phyloP scores from a whole-genome alignment of 2,329 filamentous ascomycete genomes.

The Arthroderma uncinatum region DNA sequence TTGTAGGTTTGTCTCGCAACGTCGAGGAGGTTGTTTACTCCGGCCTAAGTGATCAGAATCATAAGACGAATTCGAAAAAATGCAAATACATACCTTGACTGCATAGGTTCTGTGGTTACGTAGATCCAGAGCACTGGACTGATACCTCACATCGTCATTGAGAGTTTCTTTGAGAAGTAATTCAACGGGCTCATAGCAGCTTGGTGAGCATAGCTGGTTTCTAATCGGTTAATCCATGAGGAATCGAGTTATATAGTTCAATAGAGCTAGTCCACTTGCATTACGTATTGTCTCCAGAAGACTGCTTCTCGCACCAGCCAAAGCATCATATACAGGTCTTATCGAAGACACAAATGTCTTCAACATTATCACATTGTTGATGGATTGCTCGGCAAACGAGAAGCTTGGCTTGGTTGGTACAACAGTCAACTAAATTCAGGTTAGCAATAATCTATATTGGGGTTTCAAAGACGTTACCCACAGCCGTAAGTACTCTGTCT shows the following conservation, averaged over 20 bases:
- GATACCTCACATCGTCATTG: constrained; percentile 70
- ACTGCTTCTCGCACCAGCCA: constrained; percentile 52
- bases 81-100: constrained; percentile 49
- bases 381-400: constrained; percentile 61
- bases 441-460: background rate
- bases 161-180: constrained; percentile 57
- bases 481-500: constrained; percentile 67
- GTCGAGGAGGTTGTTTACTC: constrained; percentile 75
- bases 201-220: constrained; percentile 50
- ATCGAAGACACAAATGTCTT: constrained; percentile 69
- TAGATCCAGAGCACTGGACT: constrained; percentile 68
- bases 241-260: background rate
- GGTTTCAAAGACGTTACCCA: constrained; percentile 27
- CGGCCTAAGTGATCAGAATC: constrained; percentile 43
- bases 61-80: too few relatives aligned
- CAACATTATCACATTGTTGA: constrained; percentile 77
- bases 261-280: constrained; percentile 24
- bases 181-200: constrained; percentile 50
- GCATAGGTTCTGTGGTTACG: constrained; percentile 86
- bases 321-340: constrained; percentile 53
- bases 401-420: constrained; percentile 56
- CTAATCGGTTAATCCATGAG: background rate
- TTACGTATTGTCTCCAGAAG: constrained; percentile 58
- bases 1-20: constrained; percentile 83
- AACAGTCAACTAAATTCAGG: constrained; percentile 56